Evolutionary conservation across 495 filamentous ascomycete genomes (phyloP).

Genomic region (Penicillium canescens): DNA sequence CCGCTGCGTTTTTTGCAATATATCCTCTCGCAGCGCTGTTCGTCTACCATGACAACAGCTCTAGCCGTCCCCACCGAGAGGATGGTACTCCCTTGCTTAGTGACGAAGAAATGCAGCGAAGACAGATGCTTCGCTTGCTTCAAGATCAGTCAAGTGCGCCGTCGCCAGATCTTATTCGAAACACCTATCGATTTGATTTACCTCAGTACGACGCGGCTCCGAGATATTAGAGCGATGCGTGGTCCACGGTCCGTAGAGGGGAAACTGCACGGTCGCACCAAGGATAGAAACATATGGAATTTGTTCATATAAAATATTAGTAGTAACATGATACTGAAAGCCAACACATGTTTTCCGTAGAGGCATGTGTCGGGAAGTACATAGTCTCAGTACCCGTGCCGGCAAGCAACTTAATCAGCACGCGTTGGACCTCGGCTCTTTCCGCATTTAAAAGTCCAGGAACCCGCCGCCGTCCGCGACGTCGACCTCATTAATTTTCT

Average conservation of each 20-base stretch:
- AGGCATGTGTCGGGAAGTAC: too few relatives aligned
- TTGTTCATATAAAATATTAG: too few relatives aligned
- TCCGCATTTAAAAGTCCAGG: constrained; percentile 13
- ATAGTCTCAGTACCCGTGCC: too few relatives aligned
- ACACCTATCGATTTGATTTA: constrained; percentile 36
- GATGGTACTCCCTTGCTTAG: constrained; percentile 27
- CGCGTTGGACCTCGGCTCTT: constrained; percentile 23
- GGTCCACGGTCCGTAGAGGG: not conserved
- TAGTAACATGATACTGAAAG: not conserved
- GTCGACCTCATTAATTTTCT: not conserved
- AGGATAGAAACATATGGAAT: too few relatives aligned
- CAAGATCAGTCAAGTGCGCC: constrained; percentile 20
- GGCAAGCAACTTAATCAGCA: not conserved
- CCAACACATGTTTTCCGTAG: not conserved
- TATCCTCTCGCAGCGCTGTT: constrained; percentile 29
- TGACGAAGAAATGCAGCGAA: constrained; percentile 41
- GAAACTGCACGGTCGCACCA: not conserved
- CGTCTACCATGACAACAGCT: constrained; percentile 20
- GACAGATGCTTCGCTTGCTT: constrained; percentile 34
- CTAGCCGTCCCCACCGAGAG: constrained; percentile 6
- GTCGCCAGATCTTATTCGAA: constrained; percentile 23
- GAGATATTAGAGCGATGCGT: constrained; percentile 5
- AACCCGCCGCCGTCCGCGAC: constrained; percentile 12
- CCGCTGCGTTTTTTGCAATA: constrained; percentile 23
- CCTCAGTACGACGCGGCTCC: constrained; percentile 15